Evolutionary conservation across 139 green algal genomes (phyloP), one percentile per base, ranked within the genome.

Genomic region (Dunaliella primolecta): DNA sequence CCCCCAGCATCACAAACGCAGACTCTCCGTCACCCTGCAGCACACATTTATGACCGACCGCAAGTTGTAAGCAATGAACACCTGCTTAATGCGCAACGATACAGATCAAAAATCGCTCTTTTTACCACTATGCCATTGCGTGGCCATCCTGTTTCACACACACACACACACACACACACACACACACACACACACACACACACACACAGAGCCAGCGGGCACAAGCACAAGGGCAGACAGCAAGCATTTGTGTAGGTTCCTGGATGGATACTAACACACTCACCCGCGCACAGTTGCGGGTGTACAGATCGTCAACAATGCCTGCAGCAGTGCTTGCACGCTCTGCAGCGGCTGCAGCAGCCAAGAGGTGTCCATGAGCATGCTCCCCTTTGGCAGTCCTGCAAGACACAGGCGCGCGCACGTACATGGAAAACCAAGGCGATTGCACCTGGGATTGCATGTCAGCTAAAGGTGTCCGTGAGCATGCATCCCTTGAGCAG

Each of bases 1-100:
- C 88, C 3, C 93, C 94, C 64, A 96, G 85, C 83, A 87, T 91
- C 3, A 89, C 84, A 76, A 96, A 93, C 21, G 93, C 94, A 29
- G 82, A 7, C 46, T 25, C 46, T 7, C 46, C 46, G 15, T 64
- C 46, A 64, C 15, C 15, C 46, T 64, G 46, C 46, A 15, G 46
- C 46, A 64, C 15, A 25, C 15, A 15, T 64, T 64, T 15, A 64
- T n/a, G n/a, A n/a, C n/a, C n/a, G n/a, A n/a, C n/a, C n/a, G n/a
- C n/a, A n/a, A n/a, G n/a, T n/a, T n/a, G n/a, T n/a, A n/a, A n/a
- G n/a, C n/a, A n/a, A n/a, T n/a, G n/a, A n/a, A n/a, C n/a, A n/a
- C n/a, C n/a, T n/a, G n/a, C n/a, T n/a, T n/a, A n/a, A n/a, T n/a
- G n/a, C n/a, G n/a, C n/a, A n/a, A n/a, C n/a, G n/a, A n/a, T n/a